Evolutionary conservation across 139 green algal genomes (phyloP), one percentile per base, ranked within the genome.

Genomic region (Auxenochlorella pyrenoidosa): DNA sequence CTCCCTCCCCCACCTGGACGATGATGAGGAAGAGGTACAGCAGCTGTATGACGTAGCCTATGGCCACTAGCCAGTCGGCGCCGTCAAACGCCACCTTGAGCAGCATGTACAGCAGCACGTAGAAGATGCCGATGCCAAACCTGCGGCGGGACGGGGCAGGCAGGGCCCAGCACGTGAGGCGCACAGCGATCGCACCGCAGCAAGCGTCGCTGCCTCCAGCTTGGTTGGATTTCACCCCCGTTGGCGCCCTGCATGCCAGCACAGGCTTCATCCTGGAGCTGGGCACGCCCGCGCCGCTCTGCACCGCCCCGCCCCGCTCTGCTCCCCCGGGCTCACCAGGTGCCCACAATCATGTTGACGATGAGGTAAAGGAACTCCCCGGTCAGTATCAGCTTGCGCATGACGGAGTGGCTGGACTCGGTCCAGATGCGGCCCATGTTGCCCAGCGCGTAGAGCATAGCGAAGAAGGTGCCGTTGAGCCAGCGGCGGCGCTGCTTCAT

Each of bases 391-490:
- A 84, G 44, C 63, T 89, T 89, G 43, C 85, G 79, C 36, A 81
- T 38, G 24, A 92, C 41, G 1, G 79, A 86, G 71, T 92, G 89
- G 3, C 41, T 43, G 58, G 51, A 83, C 79, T 92, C 85, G 18
- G 89, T 89, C 89, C 89, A 92, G 47, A 92, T 92, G 79, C 89
- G 85, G 21, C 85, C 81, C 68, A 84, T 85, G 84, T 92, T 92
- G 66, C 85, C 86, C 89, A 92, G 81, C 32, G 89, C 85, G 68
- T 92, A 92, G 2, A 92, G 75, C 79, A 90, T 90, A 38, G 89
- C 89, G 41, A 92, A 92, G 81, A 92, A 92, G 38, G 89, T 92
- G 40, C 89, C 89, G 81, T 92, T 92, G 47, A 92, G 75, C 89
- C 89, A 92, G 85, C 89, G 89, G 60, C 89, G 85, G 59, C 89